These are phyloP conservation scores for Phanerodontia chrysosporium DNA, from an alignment of 768 basidiomycete genomes.

Conservation along the genomic window DNA sequence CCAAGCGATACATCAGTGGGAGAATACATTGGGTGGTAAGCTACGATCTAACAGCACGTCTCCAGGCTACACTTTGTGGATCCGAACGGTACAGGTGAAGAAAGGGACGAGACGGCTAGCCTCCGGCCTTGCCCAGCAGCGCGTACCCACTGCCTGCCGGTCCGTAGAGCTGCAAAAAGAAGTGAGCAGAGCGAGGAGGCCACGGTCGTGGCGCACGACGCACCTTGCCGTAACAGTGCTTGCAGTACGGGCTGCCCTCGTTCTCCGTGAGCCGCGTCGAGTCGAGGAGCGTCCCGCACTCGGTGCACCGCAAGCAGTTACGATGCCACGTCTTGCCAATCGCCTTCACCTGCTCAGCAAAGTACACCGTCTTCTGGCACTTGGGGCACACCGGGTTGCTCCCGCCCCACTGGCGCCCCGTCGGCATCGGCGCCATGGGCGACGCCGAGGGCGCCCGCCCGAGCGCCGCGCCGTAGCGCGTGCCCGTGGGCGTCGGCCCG, in stretches of 20 bases:
- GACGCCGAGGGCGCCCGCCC: constrained; percentile 25
- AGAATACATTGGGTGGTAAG: not conserved
- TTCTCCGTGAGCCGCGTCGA: constrained; percentile 71
- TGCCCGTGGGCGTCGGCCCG: constrained; percentile 51
- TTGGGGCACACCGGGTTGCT: constrained; percentile 55
- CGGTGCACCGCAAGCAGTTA: constrained; percentile 69
- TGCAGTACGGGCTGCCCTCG: constrained; percentile 68
- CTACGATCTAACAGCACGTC: not conserved
- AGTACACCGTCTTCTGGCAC: constrained; percentile 77
- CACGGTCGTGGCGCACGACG: not conserved
- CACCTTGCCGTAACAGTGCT: constrained; percentile 70
- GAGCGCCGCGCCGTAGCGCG: constrained; percentile 62
- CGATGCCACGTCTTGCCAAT: constrained; percentile 81
- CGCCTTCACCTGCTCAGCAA: constrained; percentile 84
- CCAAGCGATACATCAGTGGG: not conserved
- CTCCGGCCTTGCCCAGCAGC: constrained; percentile 51
- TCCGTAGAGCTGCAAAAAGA: constrained; percentile 52
- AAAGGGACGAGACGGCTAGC: constrained; percentile 17
- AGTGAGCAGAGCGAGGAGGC: not conserved
- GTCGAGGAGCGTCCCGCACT: constrained; percentile 66
- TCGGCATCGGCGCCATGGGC: constrained; percentile 21
- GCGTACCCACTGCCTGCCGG: constrained; percentile 75
- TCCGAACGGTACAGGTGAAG: not conserved
- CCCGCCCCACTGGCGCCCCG: constrained; percentile 37
- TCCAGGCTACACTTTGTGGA: not conserved